A percentile compares a stretch with the other conserved stretches of the same genome.
Conservation (phyloP, 371 early-diverging fungal species). For the Zopfochytrium polystomum region DNA sequence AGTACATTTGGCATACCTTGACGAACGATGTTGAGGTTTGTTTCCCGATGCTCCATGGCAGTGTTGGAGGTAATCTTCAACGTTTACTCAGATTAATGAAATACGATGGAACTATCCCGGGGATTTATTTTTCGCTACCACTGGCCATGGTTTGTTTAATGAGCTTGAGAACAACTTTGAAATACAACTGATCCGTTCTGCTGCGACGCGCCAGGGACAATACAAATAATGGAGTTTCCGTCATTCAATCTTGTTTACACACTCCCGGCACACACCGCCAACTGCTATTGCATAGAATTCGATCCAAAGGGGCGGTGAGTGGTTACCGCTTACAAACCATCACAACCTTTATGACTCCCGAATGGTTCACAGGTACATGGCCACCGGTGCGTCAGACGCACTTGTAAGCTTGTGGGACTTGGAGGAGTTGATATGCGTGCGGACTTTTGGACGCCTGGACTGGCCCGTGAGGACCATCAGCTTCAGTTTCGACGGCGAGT, state of each 20-base stretch:
- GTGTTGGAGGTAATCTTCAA: background rate
- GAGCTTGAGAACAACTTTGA: background rate
- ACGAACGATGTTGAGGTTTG: conserved; percentile 56
- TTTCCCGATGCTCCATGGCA: background rate
- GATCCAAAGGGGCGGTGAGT: conserved; percentile 69
- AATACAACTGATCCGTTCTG: conserved; percentile 2
- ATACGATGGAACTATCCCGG: conserved; percentile 78
- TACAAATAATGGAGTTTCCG: conserved; percentile 66
- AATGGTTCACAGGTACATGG: conserved; percentile 51
- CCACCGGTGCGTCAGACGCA: conserved; percentile 77
- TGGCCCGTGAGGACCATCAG: conserved; percentile 82
- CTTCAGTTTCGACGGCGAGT: conserved; percentile 81
- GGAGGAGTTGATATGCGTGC: conserved; percentile 59
- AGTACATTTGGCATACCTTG: conserved; percentile 53
- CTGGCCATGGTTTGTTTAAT: conserved; percentile 55
- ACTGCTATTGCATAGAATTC: conserved; percentile 77
- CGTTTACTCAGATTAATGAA: conserved; percentile 63
- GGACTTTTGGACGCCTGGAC: conserved; percentile 68
- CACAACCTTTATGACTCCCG: background rate
- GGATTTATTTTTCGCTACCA: conserved; percentile 72
- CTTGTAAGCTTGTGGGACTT: conserved; percentile 74
- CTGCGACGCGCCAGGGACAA: conserved; percentile 46
- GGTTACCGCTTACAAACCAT: conserved; percentile 1
- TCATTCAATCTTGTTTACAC: conserved; percentile 54
- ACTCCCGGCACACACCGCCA: conserved; percentile 74